phyloP scores from a whole-genome alignment of 2,329 filamentous ascomycete genomes.

The Aspergillus quadricinctus region DNA sequence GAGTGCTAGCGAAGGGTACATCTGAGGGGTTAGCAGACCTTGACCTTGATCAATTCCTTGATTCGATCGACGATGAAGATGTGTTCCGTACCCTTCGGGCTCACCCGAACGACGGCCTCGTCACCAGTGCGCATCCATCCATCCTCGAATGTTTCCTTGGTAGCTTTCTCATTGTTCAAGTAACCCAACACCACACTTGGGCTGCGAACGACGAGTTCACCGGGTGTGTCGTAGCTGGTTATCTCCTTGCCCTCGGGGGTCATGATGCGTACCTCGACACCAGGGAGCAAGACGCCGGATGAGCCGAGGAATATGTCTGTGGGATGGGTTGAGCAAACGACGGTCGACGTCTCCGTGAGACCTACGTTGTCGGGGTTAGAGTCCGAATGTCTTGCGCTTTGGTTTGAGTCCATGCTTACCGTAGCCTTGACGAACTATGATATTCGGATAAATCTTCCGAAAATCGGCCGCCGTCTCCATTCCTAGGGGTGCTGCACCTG shows the following conservation, averaged over 20 bases:
- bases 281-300: slow-evolving; percentile 66
- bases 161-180: slow-evolving; percentile 79
- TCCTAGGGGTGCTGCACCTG: slow-evolving; percentile 74
- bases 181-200: slow-evolving; percentile 79
- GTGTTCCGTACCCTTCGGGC: slow-evolving; percentile 68
- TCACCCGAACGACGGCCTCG: slow-evolving; percentile 66
- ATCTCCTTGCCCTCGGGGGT: slow-evolving; percentile 66
- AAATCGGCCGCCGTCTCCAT: slow-evolving; percentile 66
- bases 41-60: slow-evolving; percentile 75
- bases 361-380: slow-evolving; percentile 40
- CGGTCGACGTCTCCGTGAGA: slow-evolving; percentile 72
- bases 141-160: slow-evolving; percentile 72
- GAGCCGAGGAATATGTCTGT: slow-evolving; percentile 67
- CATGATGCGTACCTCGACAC: slow-evolving; percentile 62
- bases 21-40: slow-evolving; percentile 44
- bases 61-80: slow-evolving; percentile 80
- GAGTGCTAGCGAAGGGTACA: slow-evolving; percentile 33
- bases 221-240: slow-evolving; percentile 65
- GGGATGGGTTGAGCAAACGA: slow-evolving; percentile 55
- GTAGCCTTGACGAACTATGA: slow-evolving; percentile 68
- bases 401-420: slow-evolving; percentile 40
- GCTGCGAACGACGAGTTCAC: slow-evolving; percentile 74
- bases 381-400: not conserved
- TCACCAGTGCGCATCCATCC: slow-evolving; percentile 85
- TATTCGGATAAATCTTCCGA: slow-evolving; percentile 57